Base-by-base conservation (phyloP, 441 rosid species). In the Erodium moschatum region DNA sequence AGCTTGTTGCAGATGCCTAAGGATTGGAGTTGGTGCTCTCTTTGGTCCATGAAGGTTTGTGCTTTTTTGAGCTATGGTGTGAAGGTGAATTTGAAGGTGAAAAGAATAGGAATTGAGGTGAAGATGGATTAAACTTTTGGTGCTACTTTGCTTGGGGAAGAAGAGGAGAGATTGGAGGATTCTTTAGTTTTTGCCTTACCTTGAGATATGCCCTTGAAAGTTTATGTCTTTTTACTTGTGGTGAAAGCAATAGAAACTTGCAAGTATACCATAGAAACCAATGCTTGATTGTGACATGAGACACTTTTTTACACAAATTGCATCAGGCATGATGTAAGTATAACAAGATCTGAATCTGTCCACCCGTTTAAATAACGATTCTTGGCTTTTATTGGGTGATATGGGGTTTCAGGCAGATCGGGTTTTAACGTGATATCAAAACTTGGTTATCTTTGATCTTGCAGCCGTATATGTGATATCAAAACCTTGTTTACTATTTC, bases 211-310 rank as follows among this genome's bases (percentile, higher is more conserved):
- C 19, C 19, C 19, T n/a, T 5, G 0, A 50, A 58, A 58, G 64
- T 58, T 58, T 58, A 4, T 58, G 1, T 9, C 5, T 8, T 58
- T 21, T 60, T 60, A 60, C 29, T 60, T 21, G n/a, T 20, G 13
- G 0, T 60, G 64, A 60, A 60, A 60, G 64, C 64, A 60, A 60
- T n/a, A 60, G 64, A 60, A 60, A 18, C 64, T 60, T 60, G 64
- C n/a, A 60, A 60, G 64, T 10, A 60, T 38, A 7, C 42, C 42
- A 38, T 38, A 38, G 6, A 38, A 38, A 38, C 9, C 10, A 5
- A 38, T 38, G 42, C 42, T 5, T 38, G 42, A 38, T 38, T 33
- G 38, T 0, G 38, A 33, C 38, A 33, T 3, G 38, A 33, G 38
- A 3, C 4, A 33, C 38, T 33, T 33, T 33, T 33, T 24, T 24